Evolutionary conservation across 2,329 filamentous ascomycete genomes (phyloP).

Genomic region (Fusarium siculi): DNA sequence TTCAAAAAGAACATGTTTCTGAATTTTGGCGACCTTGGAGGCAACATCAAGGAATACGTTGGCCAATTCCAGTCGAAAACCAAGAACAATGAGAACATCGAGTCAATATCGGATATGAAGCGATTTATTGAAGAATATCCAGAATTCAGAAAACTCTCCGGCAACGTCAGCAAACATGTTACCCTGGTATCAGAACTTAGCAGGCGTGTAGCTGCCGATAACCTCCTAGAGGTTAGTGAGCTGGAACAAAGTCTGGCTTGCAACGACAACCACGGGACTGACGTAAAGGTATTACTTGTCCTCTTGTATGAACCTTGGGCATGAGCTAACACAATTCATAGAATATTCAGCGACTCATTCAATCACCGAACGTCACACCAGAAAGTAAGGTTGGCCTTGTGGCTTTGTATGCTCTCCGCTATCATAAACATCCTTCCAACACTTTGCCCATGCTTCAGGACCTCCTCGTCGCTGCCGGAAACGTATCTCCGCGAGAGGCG

Average conservation of each 20-base stretch:
- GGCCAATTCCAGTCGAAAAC: slow-evolving; percentile 98
- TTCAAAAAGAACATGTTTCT: slow-evolving; percentile 99
- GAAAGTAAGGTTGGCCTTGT: slow-evolving; percentile 91
- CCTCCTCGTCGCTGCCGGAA: slow-evolving; percentile 84
- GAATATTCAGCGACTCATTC: slow-evolving; percentile 87
- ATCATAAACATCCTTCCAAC: slow-evolving; percentile 87
- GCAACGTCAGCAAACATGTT: slow-evolving; percentile 98
- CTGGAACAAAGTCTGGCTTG: slow-evolving; percentile 96
- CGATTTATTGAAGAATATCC: slow-evolving; percentile 99
- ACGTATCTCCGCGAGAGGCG: slow-evolving; percentile 78
- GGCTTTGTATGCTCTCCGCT: slow-evolving; percentile 93
- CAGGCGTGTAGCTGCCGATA: slow-evolving; percentile 85
- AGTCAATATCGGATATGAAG: slow-evolving; percentile 99
- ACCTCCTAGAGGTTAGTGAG: slow-evolving; percentile 94
- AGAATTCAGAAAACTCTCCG: slow-evolving; percentile 95
- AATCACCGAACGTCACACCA: slow-evolving; percentile 77
- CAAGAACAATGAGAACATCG: slow-evolving; percentile 95
- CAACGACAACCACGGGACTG: slow-evolving; percentile 91
- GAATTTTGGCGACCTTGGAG: slow-evolving; percentile 94
- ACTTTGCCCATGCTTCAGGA: slow-evolving; percentile 87
- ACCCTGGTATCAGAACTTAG: slow-evolving; percentile 95
- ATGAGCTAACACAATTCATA: slow-evolving; percentile 50
- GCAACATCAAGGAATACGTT: slow-evolving; percentile 98
- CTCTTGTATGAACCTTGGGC: background rate
- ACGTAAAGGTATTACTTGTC: slow-evolving; percentile 76